A percentile compares a stretch with the other conserved stretches of the same genome.
phyloP scores from a whole-genome alignment of 2,329 filamentous ascomycete genomes.

The Penicillium brevicompactum region DNA sequence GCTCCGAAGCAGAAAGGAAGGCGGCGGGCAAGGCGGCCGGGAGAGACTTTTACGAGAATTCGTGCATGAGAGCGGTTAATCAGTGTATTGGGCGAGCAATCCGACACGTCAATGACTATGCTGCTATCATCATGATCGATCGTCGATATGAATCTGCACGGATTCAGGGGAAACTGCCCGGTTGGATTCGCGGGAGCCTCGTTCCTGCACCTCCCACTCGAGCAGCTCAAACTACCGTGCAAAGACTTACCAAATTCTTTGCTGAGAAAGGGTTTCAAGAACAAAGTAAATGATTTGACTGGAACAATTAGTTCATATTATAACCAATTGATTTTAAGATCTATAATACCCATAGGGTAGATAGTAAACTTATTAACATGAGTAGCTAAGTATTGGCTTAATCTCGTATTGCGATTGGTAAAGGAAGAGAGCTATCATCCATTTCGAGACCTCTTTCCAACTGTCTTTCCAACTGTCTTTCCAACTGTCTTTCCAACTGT shows the following conservation, averaged over 20 bases:
- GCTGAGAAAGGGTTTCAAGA: constrained; percentile 14
- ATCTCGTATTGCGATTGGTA: too few relatives aligned
- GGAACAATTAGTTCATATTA: too few relatives aligned
- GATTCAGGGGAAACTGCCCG: constrained; percentile 78
- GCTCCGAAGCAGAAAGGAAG: constrained; percentile 31
- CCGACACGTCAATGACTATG: constrained; percentile 84
- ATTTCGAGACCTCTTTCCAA: too few relatives aligned
- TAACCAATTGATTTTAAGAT: too few relatives aligned
- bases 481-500: too few relatives aligned
- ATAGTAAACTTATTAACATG: too few relatives aligned
- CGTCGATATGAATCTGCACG: constrained; percentile 72
- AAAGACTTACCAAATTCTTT: constrained; percentile 39
- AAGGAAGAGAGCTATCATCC: too few relatives aligned
- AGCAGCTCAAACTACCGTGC: constrained; percentile 29
- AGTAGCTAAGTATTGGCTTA: too few relatives aligned
- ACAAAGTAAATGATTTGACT: not conserved
- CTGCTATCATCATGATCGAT: constrained; percentile 84
- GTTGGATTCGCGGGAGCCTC: constrained; percentile 80
- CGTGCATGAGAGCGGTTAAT: constrained; percentile 95
- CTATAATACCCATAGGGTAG: too few relatives aligned
- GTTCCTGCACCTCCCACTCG: constrained; percentile 22
- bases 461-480: too few relatives aligned
- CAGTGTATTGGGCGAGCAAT: constrained; percentile 95
- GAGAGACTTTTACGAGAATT: constrained; percentile 86
- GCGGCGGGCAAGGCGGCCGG: constrained; percentile 54